Percentiles rank a stretch among this genome's conserved stretches.
phyloP scores from a whole-genome alignment of 495 filamentous ascomycete species.

The Tuber indicum region DNA sequence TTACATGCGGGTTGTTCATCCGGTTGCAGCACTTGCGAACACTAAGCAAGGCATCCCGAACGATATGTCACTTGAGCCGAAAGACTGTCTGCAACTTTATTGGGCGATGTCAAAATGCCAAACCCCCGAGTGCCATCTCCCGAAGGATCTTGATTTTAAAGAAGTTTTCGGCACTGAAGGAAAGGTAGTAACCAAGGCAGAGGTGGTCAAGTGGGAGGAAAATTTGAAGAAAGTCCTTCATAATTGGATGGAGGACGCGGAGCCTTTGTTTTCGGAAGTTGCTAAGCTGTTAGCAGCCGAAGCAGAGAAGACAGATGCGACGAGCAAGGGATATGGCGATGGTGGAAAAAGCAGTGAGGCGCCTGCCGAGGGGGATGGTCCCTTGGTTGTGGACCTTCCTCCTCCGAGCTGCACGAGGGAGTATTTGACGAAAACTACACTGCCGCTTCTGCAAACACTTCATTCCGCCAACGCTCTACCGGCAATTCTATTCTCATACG shows the following conservation, averaged over 20 bases:
- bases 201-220: conserved; percentile 60
- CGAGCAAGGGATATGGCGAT: not conserved
- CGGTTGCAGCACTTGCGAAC: conserved; percentile 56
- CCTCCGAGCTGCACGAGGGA: conserved; percentile 6
- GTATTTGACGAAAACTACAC: conserved; percentile 47
- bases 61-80: conserved; percentile 62
- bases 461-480: conserved; percentile 60
- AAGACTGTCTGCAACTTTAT: conserved; percentile 63
- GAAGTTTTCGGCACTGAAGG: conserved; percentile 42
- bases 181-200: conserved; percentile 51
- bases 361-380: not conserved
- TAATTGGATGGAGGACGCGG: conserved; percentile 54
- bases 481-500: conserved; percentile 71
- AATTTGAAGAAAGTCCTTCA: conserved; percentile 53
- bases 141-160: conserved; percentile 48
- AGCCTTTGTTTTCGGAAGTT: conserved; percentile 58
- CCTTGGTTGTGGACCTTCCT: not conserved
- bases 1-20: conserved; percentile 50
- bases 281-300: conserved; percentile 38
- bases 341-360: conserved; percentile 9
- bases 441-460: conserved; percentile 58
- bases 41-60: conserved; percentile 54
- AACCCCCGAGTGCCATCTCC: conserved; percentile 48
- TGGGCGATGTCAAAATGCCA: conserved; percentile 52
- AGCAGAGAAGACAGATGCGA: not conserved